phyloP scores from a whole-genome alignment of 2,329 filamentous ascomycete species.

The Fusarium sp. region DNA sequence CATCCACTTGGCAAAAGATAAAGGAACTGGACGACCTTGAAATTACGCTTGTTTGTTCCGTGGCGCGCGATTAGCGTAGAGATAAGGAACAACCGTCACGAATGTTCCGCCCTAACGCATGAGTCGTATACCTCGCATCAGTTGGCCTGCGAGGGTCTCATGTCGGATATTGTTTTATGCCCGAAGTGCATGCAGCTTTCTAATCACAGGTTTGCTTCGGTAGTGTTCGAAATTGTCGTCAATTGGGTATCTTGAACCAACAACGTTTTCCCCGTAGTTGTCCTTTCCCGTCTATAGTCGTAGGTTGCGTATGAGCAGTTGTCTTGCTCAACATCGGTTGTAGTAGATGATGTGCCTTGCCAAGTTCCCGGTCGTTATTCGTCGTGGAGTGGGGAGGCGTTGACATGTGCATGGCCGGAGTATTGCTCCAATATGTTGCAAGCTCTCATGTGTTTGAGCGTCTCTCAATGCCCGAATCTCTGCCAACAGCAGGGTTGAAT shows the following conservation, averaged over 20 bases:
- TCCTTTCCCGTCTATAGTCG: neutral
- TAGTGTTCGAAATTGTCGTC: constrained; percentile 1
- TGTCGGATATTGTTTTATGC: neutral
- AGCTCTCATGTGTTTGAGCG: neutral
- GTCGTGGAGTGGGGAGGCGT: neutral
- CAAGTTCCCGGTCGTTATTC: neutral
- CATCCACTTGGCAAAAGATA: constrained; percentile 30
- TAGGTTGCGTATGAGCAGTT: neutral
- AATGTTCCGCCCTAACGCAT: constrained; percentile 3
- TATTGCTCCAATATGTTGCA: neutral
- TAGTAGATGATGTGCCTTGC: neutral
- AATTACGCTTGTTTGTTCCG: constrained; percentile 15
- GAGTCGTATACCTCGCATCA: neutral
- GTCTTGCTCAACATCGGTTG: neutral
- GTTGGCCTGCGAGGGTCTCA: neutral
- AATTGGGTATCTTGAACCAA: constrained; percentile 17
- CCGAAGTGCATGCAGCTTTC: neutral
- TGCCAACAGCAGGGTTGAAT: neutral
- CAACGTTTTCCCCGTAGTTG: neutral
- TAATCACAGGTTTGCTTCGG: constrained; percentile 15
- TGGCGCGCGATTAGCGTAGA: constrained; percentile 35
- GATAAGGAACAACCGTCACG: constrained; percentile 36
- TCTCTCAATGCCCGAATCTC: neutral
- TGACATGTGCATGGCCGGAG: neutral
- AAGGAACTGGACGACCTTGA: constrained; percentile 3